Conservation (phyloP, 129 eudicot species). For the Tagetes erecta region DNA sequence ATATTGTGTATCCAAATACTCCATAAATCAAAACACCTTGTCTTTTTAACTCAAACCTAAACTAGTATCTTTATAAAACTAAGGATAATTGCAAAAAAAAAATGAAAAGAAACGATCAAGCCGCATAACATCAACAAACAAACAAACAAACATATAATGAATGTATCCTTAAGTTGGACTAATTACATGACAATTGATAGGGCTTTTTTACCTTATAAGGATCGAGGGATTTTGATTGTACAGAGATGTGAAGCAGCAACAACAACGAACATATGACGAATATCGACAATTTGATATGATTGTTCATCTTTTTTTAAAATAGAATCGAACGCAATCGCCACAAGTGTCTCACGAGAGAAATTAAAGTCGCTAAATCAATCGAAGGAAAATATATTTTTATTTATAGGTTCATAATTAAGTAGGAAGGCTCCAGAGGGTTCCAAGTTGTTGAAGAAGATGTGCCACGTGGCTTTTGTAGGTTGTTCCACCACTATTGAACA, state of each 20-base stretch:
- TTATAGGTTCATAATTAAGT: conserved; percentile 27
- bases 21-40: neutral
- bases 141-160: neutral
- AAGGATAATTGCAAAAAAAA: neutral
- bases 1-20: neutral
- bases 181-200: neutral
- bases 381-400: neutral
- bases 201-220: conserved; percentile 66
- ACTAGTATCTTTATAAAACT: neutral
- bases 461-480: conserved; percentile 27
- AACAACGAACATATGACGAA: conserved; percentile 26
- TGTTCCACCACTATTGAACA: conserved; percentile 30
- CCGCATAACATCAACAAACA: conserved; percentile 9
- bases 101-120: neutral
- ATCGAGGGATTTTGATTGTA: conserved; percentile 58
- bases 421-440: conserved; percentile 38
- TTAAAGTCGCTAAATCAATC: neutral
- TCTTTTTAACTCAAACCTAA: neutral
- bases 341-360: neutral
- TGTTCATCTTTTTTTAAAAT: conserved; percentile 24
- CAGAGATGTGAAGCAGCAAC: conserved; percentile 28
- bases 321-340: conserved; percentile 5
- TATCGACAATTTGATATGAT: conserved; percentile 5
- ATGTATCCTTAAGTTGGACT: neutral
- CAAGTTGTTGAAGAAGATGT: conserved; percentile 1